Percentiles rank a stretch among this genome's conserved stretches.
Evolutionary conservation across 2,329 filamentous ascomycete genomes (phyloP).

Genomic region (Fusarium poae): DNA sequence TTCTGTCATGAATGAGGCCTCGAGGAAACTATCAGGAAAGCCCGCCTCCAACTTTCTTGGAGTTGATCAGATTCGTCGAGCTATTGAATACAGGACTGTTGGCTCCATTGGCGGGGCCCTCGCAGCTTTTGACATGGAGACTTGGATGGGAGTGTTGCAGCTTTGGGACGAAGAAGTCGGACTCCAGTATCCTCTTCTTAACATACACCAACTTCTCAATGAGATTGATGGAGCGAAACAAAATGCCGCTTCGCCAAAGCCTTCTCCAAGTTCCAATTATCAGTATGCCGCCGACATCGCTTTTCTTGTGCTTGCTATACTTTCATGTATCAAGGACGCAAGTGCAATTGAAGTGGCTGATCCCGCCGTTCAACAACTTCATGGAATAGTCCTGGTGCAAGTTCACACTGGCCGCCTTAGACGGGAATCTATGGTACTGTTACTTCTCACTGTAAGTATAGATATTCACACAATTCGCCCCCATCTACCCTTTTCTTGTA

Average conservation of each 20-base stretch:
- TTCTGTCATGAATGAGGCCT: not conserved
- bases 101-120: not conserved
- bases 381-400: not conserved
- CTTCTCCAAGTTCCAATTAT: not conserved
- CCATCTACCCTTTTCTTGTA: fast-evolving
- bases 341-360: not conserved
- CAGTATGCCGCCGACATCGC: not conserved
- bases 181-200: not conserved
- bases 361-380: not conserved
- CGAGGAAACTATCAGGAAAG: not conserved
- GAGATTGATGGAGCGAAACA: not conserved
- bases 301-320: not conserved
- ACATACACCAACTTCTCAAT: not conserved
- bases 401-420: not conserved
- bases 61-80: not conserved
- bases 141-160: not conserved
- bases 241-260: not conserved
- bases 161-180: not conserved
- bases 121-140: not conserved
- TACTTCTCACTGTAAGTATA: not conserved
- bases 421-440: not conserved
- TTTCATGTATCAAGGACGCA: not conserved
- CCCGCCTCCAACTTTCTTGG: not conserved
- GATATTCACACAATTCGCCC: fast-evolving
- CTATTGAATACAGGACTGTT: not conserved